Evolutionary conservation across 2,329 filamentous ascomycete genomes (phyloP).

Genomic region (Didymella segeticola): DNA sequence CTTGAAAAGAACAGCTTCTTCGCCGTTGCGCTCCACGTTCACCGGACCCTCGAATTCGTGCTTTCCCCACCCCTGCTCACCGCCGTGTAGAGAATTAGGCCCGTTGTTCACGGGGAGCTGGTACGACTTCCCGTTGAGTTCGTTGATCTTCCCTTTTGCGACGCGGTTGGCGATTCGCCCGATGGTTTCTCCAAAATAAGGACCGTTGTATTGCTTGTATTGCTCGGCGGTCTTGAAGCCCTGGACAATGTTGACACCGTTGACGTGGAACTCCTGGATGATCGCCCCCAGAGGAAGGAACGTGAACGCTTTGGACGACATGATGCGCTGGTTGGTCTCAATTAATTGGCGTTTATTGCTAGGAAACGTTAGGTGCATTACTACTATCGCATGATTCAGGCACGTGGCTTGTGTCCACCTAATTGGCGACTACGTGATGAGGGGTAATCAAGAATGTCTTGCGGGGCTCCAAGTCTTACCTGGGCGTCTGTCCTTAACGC

Average conservation of each 20-base stretch:
- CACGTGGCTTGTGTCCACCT: not conserved
- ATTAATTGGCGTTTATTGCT: not conserved
- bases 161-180: constrained; percentile 85
- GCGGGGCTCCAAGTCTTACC: constrained; percentile 29
- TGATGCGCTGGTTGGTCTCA: constrained; percentile 14
- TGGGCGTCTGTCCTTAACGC: constrained; percentile 7
- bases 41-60: constrained; percentile 75
- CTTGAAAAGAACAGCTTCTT: constrained; percentile 55
- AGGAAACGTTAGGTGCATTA: not conserved
- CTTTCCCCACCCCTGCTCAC: constrained; percentile 78
- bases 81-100: constrained; percentile 67
- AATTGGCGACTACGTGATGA: not conserved
- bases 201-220: constrained; percentile 75
- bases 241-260: constrained; percentile 84
- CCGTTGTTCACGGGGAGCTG: constrained; percentile 77
- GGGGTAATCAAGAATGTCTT: constrained; percentile 11
- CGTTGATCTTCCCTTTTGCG: constrained; percentile 71
- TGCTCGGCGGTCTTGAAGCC: constrained; percentile 78
- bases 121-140: constrained; percentile 76
- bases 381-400: no score
- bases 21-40: constrained; percentile 59
- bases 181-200: constrained; percentile 93
- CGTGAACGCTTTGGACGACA: constrained; percentile 50
- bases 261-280: constrained; percentile 81
- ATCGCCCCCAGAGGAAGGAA: constrained; percentile 81